A percentile compares a stretch with the other conserved stretches of the same genome.
Evolutionary conservation across 768 basidiomycete genomes (phyloP).

Genomic region (Collybia mongolica): DNA sequence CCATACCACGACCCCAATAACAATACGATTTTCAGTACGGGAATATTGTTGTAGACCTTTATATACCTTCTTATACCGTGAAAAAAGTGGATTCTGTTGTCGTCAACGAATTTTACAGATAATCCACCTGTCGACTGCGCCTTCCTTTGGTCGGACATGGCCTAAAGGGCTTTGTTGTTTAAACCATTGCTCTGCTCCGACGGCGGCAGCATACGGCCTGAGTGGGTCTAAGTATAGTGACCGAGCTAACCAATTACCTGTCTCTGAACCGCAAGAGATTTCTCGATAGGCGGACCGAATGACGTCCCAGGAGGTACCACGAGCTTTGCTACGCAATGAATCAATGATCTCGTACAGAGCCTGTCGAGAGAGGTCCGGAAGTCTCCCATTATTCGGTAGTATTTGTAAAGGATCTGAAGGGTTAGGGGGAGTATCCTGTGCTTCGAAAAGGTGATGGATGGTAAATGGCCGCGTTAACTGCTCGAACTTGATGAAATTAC

Average conservation of each 20-base stretch:
- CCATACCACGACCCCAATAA: neutral
- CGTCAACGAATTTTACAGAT: constrained; percentile 48
- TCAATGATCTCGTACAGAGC: constrained; percentile 47
- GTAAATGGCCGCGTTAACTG: constrained; percentile 32
- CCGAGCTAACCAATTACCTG: constrained; percentile 45
- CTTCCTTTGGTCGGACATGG: constrained; percentile 57
- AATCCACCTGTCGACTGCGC: constrained; percentile 56
- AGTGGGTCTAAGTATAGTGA: constrained; percentile 45
- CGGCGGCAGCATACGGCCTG: constrained; percentile 21
- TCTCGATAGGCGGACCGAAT: constrained; percentile 67
- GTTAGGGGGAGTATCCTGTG: constrained; percentile 3
- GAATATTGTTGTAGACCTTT: neutral
- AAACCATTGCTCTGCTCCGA: constrained; percentile 55
- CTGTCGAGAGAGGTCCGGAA: constrained; percentile 22
- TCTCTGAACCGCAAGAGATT: constrained; percentile 41
- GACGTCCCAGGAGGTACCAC: constrained; percentile 56
- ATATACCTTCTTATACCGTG: constrained; percentile 1
- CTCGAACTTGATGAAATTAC: constrained; percentile 56
- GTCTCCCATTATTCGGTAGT: constrained; percentile 8
- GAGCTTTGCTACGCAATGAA: constrained; percentile 46
- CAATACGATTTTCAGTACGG: neutral
- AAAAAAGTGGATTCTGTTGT: neutral
- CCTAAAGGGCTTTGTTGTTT: constrained; percentile 36
- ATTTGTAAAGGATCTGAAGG: neutral
- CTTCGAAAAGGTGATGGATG: constrained; percentile 20